These are phyloP conservation scores for Naganishia randhawae DNA, from an alignment of 768 basidiomycete species.

Conservation along the genomic window DNA sequence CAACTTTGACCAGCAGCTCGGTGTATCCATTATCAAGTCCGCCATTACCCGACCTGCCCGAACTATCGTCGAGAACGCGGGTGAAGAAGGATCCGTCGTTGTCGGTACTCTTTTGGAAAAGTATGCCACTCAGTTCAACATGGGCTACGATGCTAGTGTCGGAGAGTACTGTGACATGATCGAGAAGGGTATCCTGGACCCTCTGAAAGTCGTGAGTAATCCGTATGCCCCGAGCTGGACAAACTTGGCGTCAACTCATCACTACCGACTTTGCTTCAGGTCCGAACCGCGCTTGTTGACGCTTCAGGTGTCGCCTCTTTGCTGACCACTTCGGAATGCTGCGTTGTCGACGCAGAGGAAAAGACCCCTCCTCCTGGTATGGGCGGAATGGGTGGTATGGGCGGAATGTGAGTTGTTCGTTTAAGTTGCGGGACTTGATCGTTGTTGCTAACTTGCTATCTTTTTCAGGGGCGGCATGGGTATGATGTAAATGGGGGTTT, in stretches of 20 bases:
- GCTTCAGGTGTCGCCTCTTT: conserved; percentile 88
- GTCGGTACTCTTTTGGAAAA: conserved; percentile 75
- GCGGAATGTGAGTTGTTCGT: conserved; percentile 35
- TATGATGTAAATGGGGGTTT: conserved; percentile 18
- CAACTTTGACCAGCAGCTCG: conserved; percentile 98
- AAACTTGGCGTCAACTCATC: not conserved
- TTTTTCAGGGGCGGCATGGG: conserved; percentile 14
- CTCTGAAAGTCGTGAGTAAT: conserved; percentile 75
- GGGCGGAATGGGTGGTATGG: conserved; percentile 61
- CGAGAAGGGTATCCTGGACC: conserved; percentile 88
- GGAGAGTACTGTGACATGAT: conserved; percentile 96
- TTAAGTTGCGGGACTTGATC: not conserved
- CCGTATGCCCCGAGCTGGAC: not conserved
- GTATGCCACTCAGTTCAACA: conserved; percentile 71
- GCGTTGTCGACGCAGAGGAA: conserved; percentile 79
- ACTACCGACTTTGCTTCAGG: not conserved
- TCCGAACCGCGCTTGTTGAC: conserved; percentile 80
- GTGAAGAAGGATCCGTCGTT: conserved; percentile 88
- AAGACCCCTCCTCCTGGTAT: conserved; percentile 63
- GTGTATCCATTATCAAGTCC: conserved; percentile 83
- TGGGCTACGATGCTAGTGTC: conserved; percentile 84
- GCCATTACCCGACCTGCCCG: conserved; percentile 78
- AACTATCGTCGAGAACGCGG: conserved; percentile 87
- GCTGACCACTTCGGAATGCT: conserved; percentile 86
- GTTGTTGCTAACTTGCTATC: not conserved